Evolutionary conservation across 176 grass and related monocot genomes (phyloP), one percentile per base, ranked within the genome.

Genomic region (Paspalum vaginatum): DNA sequence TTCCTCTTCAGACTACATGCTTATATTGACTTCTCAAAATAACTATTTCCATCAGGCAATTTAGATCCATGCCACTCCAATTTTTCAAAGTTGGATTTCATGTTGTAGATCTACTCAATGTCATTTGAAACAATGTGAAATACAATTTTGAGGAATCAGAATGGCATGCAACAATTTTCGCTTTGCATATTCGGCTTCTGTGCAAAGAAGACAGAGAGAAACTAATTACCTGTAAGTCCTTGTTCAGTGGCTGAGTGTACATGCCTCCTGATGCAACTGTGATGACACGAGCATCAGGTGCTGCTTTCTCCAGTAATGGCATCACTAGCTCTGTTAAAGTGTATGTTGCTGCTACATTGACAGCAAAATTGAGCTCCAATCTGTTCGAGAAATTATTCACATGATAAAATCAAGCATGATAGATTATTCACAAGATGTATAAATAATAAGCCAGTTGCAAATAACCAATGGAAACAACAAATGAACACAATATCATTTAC

Each of bases 261-360:
- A 94, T 97, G 38, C 95, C 95, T 73, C 95, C 95, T 5, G 95
- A 94, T 65, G 95, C 25, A 72, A 94, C 89, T 68, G 91, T 94
- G 68, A 97, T 89, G 11, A 94, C 95, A 54, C 89, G 85, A 87
- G 89, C 89, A 85, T 98, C 89, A 71, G 92, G 85, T 70, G 92
- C 69, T 80, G 95, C 79, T 82, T 92, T 98, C 85, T 94, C 88
- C 75, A 98, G 83, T 53, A 91, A 78, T 67, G 95, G 92, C 64
- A 94, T 87, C 78, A 94, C 74, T 73, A 87, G 57, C 59, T 98
- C 92, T 47, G 92, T 92, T 63, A 98, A 81, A 88, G 80, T 81
- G 75, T 91, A 98, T 75, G 95, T 81, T 72, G 87, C 92, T 54
- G 92, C 95, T 49, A 94, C 92, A 84, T 98, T 98, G 80, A 92